Evolutionary conservation across 371 early-diverging fungal species (phyloP).

Genomic region (Conidiobolus incongruus): DNA sequence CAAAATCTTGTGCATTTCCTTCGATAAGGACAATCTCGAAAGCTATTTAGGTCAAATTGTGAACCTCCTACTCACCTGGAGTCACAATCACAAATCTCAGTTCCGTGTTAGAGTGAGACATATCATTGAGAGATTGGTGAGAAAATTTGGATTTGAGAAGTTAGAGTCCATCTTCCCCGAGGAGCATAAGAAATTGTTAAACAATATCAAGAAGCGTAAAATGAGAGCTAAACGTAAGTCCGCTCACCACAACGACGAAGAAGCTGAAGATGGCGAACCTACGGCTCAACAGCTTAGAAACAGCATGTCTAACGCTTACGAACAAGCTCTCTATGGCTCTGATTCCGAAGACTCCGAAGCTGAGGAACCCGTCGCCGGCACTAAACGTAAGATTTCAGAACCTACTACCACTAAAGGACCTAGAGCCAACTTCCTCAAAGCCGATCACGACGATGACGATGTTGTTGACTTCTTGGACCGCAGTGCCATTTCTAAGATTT

Average conservation of each 20-base stretch:
- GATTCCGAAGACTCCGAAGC: slow-evolving; percentile 70
- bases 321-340: slow-evolving; percentile 70
- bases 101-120: slow-evolving; percentile 81
- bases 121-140: slow-evolving; percentile 75
- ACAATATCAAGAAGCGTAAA: slow-evolving; percentile 80
- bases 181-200: slow-evolving; percentile 64
- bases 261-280: slow-evolving; percentile 16
- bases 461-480: slow-evolving; percentile 77
- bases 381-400: not conserved
- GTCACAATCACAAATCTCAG: slow-evolving; percentile 62
- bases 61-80: slow-evolving; percentile 47
- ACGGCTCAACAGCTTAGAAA: slow-evolving; percentile 17
- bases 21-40: slow-evolving; percentile 38
- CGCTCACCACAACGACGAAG: slow-evolving; percentile 17
- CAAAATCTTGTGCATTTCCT: slow-evolving; percentile 72
- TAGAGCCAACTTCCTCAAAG: slow-evolving; percentile 8
- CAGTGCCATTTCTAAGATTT: slow-evolving; percentile 55
- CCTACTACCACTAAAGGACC: not conserved
- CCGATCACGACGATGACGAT: slow-evolving; percentile 18
- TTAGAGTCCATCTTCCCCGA: slow-evolving; percentile 66
- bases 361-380: slow-evolving; percentile 18
- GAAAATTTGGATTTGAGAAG: slow-evolving; percentile 56
- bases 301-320: slow-evolving; percentile 38
- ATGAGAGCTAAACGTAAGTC: slow-evolving; percentile 59
- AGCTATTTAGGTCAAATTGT: slow-evolving; percentile 39